Percentiles rank a stretch among this genome's conserved stretches.
These are phyloP conservation scores for Penicillium sp. DNA, from an alignment of 2,329 filamentous ascomycete species.

Conservation along the genomic window DNA sequence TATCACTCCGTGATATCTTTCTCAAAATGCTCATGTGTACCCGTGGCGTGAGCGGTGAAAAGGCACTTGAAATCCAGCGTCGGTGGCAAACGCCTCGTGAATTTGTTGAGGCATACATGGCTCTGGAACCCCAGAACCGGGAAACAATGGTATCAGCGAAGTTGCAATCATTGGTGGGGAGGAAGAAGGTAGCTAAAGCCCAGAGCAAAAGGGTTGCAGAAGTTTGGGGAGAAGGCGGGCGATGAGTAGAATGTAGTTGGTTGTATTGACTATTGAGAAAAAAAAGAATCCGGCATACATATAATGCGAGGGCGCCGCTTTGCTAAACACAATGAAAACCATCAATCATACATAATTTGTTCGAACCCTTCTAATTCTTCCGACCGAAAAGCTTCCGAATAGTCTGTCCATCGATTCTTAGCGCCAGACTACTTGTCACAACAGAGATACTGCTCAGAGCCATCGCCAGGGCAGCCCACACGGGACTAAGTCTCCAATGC, in stretches of 20 bases:
- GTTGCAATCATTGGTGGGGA: constrained; percentile 63
- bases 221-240: constrained; percentile 62
- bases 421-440: constrained; percentile 75
- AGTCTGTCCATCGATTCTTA: constrained; percentile 57
- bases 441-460: constrained; percentile 90
- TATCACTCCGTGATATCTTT: constrained; percentile 75
- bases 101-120: constrained; percentile 71
- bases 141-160: constrained; percentile 63
- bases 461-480: constrained; percentile 91
- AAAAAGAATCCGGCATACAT: neutral
- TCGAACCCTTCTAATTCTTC: neutral
- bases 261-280: neutral
- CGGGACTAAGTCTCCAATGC: constrained; percentile 54
- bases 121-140: constrained; percentile 58
- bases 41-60: constrained; percentile 74
- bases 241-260: neutral
- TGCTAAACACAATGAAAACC: neutral
- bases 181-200: constrained; percentile 69
- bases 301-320: neutral
- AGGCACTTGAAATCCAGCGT: constrained; percentile 78
- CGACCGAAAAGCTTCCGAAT: constrained; percentile 24
- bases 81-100: constrained; percentile 75
- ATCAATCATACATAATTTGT: neutral
- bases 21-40: constrained; percentile 88
- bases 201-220: constrained; percentile 73